Evolutionary conservation across 2,329 filamentous ascomycete species (phyloP), one percentile per base, ranked within the genome.

Genomic region (Arthrobotrys iridis): DNA sequence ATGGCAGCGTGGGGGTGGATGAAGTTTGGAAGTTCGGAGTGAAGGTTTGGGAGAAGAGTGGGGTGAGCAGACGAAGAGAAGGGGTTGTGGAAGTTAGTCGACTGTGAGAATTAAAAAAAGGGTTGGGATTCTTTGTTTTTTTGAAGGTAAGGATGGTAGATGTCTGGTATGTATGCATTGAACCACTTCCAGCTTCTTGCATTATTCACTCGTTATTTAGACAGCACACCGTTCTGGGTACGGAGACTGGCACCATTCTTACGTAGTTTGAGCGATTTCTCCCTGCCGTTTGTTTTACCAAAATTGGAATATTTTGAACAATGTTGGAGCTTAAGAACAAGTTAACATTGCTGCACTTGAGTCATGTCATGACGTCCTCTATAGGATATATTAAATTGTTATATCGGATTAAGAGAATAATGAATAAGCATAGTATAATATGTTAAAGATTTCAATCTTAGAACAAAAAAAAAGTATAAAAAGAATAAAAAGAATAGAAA

Each of bases 1-100:
- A 75, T 33, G 71, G 71, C 2, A 58, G 57, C 7, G 57, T 75
- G 35, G 63, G 55, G 40, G 71, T 75, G 10, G 71, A 75, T 13
- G 50, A 75, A 33, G 71, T 75, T 5, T 75, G 71, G 71, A 75
- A 75, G 35, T 75, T 75, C 22, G 71, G 71, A 13, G 46, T 63
- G 8, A 75, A 64, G 57, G 63, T 75, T 26, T 75, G 64, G 46
- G 71, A 64, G 30, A 62, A 57, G 22, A 50, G 48, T 35, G 37
- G 28, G 41, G 41, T 15, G 28, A 64, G 57, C 18, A 20, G 26
- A 11, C 46, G 48, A 20, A 57, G 52, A 26, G 59, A 58, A 24
- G 63, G 71, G 7, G 57, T 75, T 15, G 26, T 75, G 15, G 71
- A 75, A 57, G 15, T 68, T 20, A 75, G 71, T 35, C 48, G 71